Evolutionary conservation across 169 alveolate species (phyloP).

Genomic region (Toxoplasma gondii): DNA sequence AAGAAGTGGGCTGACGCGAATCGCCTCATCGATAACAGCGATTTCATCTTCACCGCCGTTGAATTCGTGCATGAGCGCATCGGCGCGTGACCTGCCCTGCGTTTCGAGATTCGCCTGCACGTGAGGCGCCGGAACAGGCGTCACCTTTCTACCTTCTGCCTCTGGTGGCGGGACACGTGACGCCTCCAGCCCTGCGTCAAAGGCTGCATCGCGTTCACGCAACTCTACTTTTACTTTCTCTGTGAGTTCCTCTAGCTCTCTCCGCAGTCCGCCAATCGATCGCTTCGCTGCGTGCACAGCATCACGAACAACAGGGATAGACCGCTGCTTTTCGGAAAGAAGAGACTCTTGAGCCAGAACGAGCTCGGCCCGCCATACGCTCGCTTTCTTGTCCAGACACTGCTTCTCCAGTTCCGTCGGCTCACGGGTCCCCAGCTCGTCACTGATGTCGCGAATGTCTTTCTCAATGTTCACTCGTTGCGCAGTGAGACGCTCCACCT

Average conservation of each 20-base stretch:
- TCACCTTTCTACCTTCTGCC: not conserved
- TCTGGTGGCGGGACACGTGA: not conserved
- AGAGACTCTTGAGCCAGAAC: slow-evolving; percentile 27
- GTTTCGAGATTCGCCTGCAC: not conserved
- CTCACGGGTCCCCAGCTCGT: slow-evolving; percentile 3
- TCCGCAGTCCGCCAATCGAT: not conserved
- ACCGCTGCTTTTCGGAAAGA: not conserved
- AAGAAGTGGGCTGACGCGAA: not conserved
- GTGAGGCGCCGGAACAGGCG: not conserved
- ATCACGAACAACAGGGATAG: not conserved
- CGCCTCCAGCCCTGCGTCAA: slow-evolving; percentile 4
- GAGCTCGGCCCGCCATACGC: not conserved
- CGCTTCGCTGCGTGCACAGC: slow-evolving; percentile 12
- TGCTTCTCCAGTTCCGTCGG: not conserved
- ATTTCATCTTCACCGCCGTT: not conserved
- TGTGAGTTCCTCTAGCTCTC: slow-evolving; percentile 3
- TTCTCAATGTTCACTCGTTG: slow-evolving; percentile 38
- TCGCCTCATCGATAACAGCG: not conserved
- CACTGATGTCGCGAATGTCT: slow-evolving; percentile 17
- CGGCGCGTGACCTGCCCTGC: not conserved
- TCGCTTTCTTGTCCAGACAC: not conserved
- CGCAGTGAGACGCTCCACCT: not conserved
- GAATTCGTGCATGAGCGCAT: not conserved
- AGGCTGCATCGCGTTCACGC: slow-evolving; percentile 26
- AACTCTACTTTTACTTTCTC: not conserved